Percentiles rank a stretch among this genome's conserved stretches.
phyloP scores from a whole-genome alignment of 345 rosid species.

The Dipteronia sinensis region DNA sequence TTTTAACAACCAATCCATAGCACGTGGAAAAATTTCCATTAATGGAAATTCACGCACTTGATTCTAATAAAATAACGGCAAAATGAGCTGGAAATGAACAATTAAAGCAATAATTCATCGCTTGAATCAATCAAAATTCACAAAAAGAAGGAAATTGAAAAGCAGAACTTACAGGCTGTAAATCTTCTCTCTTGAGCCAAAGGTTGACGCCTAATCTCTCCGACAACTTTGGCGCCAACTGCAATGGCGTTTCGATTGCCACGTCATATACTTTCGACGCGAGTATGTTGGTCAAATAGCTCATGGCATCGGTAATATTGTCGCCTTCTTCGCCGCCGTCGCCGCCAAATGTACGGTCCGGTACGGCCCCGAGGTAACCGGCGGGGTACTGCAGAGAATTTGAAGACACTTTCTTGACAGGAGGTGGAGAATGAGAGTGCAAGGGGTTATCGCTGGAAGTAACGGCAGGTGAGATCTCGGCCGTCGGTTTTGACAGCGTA shows the following conservation, averaged over 20 bases:
- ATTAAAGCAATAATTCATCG: neutral
- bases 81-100: neutral
- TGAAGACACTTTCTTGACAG: conserved; percentile 48
- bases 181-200: conserved; percentile 86
- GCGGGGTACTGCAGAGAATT: conserved; percentile 71
- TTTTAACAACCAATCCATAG: neutral
- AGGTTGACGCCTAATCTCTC: conserved; percentile 64
- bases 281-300: conserved; percentile 70
- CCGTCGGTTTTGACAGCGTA: conserved; percentile 29
- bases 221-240: conserved; percentile 67
- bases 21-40: neutral
- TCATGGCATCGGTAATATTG: conserved; percentile 54
- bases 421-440: conserved; percentile 10
- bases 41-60: neutral
- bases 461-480: conserved; percentile 28
- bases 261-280: conserved; percentile 82
- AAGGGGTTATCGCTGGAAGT: conserved; percentile 26
- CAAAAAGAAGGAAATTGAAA: neutral
- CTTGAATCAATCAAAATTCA: neutral
- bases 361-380: conserved; percentile 83
- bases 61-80: neutral
- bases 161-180: conserved; percentile 68
- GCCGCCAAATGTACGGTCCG: conserved; percentile 42
- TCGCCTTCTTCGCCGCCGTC: conserved; percentile 27
- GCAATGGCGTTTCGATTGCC: conserved; percentile 79